A percentile compares a stretch with the other conserved stretches of the same genome.
phyloP scores from a whole-genome alignment of 768 basidiomycete species.

The Exidia glandulosa region DNA sequence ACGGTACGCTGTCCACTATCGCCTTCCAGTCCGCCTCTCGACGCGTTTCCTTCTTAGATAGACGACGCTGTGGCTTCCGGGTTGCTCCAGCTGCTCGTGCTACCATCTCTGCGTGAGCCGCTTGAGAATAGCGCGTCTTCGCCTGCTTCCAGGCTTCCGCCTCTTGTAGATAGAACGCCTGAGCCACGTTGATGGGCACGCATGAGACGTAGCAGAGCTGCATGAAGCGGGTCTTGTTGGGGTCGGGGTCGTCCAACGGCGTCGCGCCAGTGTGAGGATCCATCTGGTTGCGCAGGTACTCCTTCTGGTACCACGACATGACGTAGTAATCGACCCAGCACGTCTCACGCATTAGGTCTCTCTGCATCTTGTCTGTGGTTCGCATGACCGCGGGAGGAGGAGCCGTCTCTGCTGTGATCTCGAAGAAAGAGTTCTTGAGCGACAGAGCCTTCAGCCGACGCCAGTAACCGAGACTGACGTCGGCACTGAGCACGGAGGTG shows the following conservation, averaged over 20 bases:
- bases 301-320: slow-evolving; percentile 56
- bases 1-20: slow-evolving; percentile 44
- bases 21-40: slow-evolving; percentile 58
- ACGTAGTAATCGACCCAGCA: slow-evolving; percentile 56
- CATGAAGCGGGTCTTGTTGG: slow-evolving; percentile 26
- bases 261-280: slow-evolving; percentile 29
- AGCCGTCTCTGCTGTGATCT: not conserved
- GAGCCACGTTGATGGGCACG: slow-evolving; percentile 41
- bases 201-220: slow-evolving; percentile 43
- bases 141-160: slow-evolving; percentile 33
- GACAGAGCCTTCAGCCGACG: slow-evolving; percentile 38
- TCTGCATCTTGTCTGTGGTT: slow-evolving; percentile 16
- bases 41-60: slow-evolving; percentile 43
- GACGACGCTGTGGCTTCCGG: not conserved
- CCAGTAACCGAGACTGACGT: slow-evolving; percentile 46
- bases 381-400: not conserved
- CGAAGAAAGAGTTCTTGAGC: slow-evolving; percentile 14
- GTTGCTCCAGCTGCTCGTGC: slow-evolving; percentile 11
- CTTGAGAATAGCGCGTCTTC: slow-evolving; percentile 24
- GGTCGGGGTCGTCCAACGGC: slow-evolving; percentile 38
- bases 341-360: slow-evolving; percentile 43
- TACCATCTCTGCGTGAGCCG: slow-evolving; percentile 20
- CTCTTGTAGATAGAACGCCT: slow-evolving; percentile 33
- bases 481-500: slow-evolving; percentile 27
- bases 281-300: slow-evolving; percentile 46